A percentile compares a stretch with the other conserved stretches of the same genome.
These are phyloP conservation scores for Capsicum rhomboideum DNA, from an alignment of 257 asterid genomes.

Conservation along the genomic window DNA sequence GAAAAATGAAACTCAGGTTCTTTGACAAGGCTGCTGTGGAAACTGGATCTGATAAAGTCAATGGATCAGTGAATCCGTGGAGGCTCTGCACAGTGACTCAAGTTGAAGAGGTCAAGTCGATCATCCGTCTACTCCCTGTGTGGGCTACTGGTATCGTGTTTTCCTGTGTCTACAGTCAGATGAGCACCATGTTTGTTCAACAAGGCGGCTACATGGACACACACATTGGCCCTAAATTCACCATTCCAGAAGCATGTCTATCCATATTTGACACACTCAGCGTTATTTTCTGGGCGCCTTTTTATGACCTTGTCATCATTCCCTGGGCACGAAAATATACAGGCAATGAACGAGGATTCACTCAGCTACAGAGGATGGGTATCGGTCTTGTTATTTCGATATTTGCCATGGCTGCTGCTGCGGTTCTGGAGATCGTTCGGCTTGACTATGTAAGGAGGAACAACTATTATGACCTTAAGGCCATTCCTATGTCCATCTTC, in stretches of 20 bases:
- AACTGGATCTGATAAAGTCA: constrained; percentile 25
- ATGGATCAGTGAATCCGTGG: constrained; percentile 41
- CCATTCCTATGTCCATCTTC: constrained; percentile 64
- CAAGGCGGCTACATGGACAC: constrained; percentile 83
- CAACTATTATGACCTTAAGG: constrained; percentile 35
- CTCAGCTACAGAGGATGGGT: constrained; percentile 83
- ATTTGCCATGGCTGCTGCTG: constrained; percentile 58
- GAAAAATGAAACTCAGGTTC: constrained; percentile 31
- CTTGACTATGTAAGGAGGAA: constrained; percentile 40
- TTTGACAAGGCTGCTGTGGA: constrained; percentile 82
- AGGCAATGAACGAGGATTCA: constrained; percentile 62
- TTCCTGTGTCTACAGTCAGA: constrained; percentile 67
- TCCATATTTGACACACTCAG: constrained; percentile 71
- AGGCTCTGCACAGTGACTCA: constrained; percentile 73
- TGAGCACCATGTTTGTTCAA: constrained; percentile 83
- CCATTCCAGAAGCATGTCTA: constrained; percentile 78
- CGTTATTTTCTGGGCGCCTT: constrained; percentile 67
- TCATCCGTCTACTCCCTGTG: constrained; percentile 56
- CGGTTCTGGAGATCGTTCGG: constrained; percentile 47
- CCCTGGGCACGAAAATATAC: constrained; percentile 45
- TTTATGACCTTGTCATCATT: constrained; percentile 46
- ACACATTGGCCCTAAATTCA: constrained; percentile 52
- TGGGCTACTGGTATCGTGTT: constrained; percentile 84
- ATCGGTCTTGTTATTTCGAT: constrained; percentile 42
- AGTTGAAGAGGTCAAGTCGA: constrained; percentile 75